phyloP scores from a whole-genome alignment of 2,329 filamentous ascomycete genomes.

The Cladosporium colombiae region DNA sequence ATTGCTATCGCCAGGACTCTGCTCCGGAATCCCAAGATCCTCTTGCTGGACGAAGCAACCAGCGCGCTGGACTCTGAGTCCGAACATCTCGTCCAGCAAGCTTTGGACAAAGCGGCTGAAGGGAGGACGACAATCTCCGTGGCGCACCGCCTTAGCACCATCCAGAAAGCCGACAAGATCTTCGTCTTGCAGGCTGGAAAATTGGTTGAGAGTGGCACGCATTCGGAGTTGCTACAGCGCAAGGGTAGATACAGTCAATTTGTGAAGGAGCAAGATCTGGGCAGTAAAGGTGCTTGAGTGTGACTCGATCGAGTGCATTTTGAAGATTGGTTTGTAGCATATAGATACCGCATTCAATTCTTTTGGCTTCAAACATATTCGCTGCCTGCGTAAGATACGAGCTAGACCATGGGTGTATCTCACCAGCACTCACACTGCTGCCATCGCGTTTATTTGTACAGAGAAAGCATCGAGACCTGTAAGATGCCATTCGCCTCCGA shows the following conservation, averaged over 20 bases:
- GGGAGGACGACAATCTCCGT: constrained; percentile 45
- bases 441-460: no score
- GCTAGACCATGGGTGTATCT: no score
- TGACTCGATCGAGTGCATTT: background rate
- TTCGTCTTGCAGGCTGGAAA: constrained; percentile 43
- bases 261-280: constrained; percentile 18
- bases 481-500: background rate
- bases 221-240: constrained; percentile 40
- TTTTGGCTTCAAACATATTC: background rate
- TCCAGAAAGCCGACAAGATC: constrained; percentile 44
- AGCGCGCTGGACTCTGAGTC: constrained; percentile 28
- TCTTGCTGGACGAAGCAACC: constrained; percentile 31
- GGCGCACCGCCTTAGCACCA: constrained; percentile 46
- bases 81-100: constrained; percentile 32
- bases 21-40: constrained; percentile 26
- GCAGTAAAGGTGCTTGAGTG: background rate
- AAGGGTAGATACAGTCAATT: constrained; percentile 41
- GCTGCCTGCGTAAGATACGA: no score
- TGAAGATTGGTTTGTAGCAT: background rate
- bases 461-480: background rate
- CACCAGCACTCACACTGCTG: no score
- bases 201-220: constrained; percentile 42
- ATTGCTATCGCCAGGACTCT: constrained; percentile 29
- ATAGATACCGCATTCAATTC: constrained; percentile 1
- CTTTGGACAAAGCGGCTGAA: constrained; percentile 34